Base-by-base conservation (phyloP, 495 filamentous ascomycete genomes). In the Penicillium robsamsonii region DNA sequence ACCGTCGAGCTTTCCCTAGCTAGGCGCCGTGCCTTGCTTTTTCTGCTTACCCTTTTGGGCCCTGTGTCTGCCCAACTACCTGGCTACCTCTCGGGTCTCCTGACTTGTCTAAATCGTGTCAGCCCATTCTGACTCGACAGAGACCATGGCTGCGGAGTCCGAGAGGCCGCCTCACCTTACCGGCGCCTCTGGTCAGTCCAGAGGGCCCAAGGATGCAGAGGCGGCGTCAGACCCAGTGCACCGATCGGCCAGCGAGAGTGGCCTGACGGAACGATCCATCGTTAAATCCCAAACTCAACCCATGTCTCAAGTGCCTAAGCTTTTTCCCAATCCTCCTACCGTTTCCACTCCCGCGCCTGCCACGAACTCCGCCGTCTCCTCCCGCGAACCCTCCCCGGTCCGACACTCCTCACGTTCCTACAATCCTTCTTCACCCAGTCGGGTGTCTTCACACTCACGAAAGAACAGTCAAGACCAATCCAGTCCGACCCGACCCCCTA, bases 381-480 rank as follows among this genome's bases (percentile, higher is more conserved):
- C 79, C 13, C 78, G 78, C 50, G 79, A 82, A 61, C 65, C 72
- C 48, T 82, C 79, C 9, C 79, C 79, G 18, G 66, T 74, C 45
- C 71, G 75, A 51, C 65, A 62, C 33, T 69, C 72, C 43, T 68
- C 70, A 41, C 72, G 71, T 27, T 60, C 65, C 15, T 62, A 53
- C 60, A 72, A 68, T 56, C 64, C 71, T 17, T 63, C 63, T 18
- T 61, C 70, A 7, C 60, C 58, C 27, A 63, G 64, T 35, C 65
- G 73, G 51, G 55, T 68, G 5, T 60, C 74, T 12, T 75, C 79
- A 46, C 76, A 81, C 57, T 87, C 88, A 48, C 82, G 87, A 61
- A 90, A 89, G 72, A 86, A 84, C 68, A 78, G 80, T 53, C 81
- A 86, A 56, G 89, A 92, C 51, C 72, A 78, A 46, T 44, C 24